Base-by-base conservation (phyloP, 2,329 filamentous ascomycete genomes). In the Blumeriella jaapii region DNA sequence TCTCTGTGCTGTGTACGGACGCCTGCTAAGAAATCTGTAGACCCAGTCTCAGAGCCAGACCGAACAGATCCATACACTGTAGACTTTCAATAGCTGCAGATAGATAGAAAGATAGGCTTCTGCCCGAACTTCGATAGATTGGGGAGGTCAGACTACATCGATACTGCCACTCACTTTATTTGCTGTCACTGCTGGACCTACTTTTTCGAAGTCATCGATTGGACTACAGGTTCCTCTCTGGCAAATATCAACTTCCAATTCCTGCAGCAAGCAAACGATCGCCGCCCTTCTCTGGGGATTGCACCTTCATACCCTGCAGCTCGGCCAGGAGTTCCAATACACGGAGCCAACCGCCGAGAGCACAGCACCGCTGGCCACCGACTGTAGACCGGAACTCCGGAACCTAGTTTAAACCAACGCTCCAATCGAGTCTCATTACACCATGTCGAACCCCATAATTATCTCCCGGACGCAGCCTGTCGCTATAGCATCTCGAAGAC, bases 381-480 rank as follows among this genome's bases (percentile, higher is more conserved):
- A 49, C 39, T 34, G n/a, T 39, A 39, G 27, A 42, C 49, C 29
- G 49, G 40, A 44, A 44, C 48, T 49, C 38, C 43, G 40, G 45
- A 46, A 40, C 45, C 47, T 48, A 41, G 39, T 29, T 25, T 20
- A 27, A 38, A 39, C 42, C 36, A 39, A 31, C 33, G 25, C 20
- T 23, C 40, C 37, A 40, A 41, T 46, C 42, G 47, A 52, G 44
- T 47, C 46, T 48, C 42, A 46, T 47, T 42, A 45, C 41, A 39
- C 44, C 40, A 55, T 54, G 51, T 46, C 50, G 67, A 67, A 64
- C 50, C 61, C 68, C 47, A 62, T 58, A 51, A 58, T 65, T 52
- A 62, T 75, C 55, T 63, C 67, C 45, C 64, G 74, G 58, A 75
- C 73, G 60, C 71, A 70, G 54, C 74, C 74, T 49, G 78, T 78